Evolutionary conservation across 2,329 filamentous ascomycete genomes (phyloP).

Genomic region (Pestalotiopsis sp.): DNA sequence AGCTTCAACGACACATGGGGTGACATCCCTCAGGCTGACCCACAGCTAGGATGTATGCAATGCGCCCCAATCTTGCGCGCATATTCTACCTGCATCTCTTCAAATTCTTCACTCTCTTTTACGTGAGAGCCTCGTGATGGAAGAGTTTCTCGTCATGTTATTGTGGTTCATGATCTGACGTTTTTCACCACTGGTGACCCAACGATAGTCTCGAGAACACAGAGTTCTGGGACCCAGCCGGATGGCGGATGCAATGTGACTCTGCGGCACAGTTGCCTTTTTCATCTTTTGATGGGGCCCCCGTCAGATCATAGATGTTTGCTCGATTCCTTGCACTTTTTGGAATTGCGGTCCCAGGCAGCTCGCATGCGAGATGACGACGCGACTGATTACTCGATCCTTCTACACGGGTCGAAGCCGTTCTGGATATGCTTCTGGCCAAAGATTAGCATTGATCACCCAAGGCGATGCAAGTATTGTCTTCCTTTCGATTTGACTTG

Average conservation of each 20-base stretch:
- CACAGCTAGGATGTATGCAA: background rate
- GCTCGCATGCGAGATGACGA: background rate
- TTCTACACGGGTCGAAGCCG: background rate
- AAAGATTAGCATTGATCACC: background rate
- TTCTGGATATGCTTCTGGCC: background rate
- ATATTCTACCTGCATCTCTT: background rate
- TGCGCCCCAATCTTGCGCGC: background rate
- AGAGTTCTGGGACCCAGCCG: too few relatives aligned
- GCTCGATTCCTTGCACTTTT: background rate
- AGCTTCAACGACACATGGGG: background rate
- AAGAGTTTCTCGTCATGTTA: background rate
- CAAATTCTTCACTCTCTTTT: background rate
- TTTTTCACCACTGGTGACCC: too few relatives aligned
- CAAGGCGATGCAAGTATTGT: background rate
- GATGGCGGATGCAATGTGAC: too few relatives aligned
- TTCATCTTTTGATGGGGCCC: background rate
- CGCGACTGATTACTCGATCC: background rate
- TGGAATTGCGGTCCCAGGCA: background rate
- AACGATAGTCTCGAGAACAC: too few relatives aligned
- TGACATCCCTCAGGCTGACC: background rate
- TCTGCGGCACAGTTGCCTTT: background rate
- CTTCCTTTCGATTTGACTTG: background rate
- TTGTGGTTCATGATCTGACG: background rate
- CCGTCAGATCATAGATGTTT: background rate
- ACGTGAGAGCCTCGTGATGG: background rate